These are phyloP conservation scores for Diversispora epigaea DNA, from an alignment of 192 early-diverging fungal species.

Conservation along the genomic window DNA sequence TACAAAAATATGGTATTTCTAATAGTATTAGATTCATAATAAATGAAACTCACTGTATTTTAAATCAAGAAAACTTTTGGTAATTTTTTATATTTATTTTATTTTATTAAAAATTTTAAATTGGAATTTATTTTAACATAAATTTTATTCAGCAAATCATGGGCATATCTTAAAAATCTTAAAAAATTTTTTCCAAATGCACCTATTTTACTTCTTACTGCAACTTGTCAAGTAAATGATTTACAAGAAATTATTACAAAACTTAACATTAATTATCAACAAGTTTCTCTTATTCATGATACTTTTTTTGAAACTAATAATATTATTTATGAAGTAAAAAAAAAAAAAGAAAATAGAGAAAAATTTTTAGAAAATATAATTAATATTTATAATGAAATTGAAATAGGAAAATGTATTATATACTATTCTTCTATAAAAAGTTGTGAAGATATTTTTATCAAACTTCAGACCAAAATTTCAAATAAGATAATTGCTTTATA, in stretches of 20 bases:
- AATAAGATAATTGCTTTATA: neutral
- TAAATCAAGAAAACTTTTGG: neutral
- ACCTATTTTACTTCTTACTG: no score
- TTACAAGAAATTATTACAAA: no score
- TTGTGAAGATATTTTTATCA: neutral
- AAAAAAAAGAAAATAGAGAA: neutral
- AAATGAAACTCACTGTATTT: neutral
- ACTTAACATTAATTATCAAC: neutral
- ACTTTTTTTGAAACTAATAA: neutral
- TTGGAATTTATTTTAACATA: neutral
- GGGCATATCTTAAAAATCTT: neutral
- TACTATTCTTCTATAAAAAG: neutral
- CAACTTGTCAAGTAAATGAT: no score
- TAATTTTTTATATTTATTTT: neutral
- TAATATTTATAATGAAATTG: neutral
- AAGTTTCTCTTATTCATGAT: neutral
- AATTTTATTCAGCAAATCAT: neutral
- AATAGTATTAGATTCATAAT: neutral
- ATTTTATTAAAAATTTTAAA: neutral
- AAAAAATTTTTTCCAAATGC: no score
- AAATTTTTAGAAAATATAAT: neutral
- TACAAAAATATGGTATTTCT: constrained; percentile 60
- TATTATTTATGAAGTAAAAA: no score
- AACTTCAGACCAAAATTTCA: neutral
- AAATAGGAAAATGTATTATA: neutral